Percentiles rank a stretch among this genome's conserved stretches.
Evolutionary conservation across 768 basidiomycete species (phyloP).

Genomic region (Lactarius deliciosus): DNA sequence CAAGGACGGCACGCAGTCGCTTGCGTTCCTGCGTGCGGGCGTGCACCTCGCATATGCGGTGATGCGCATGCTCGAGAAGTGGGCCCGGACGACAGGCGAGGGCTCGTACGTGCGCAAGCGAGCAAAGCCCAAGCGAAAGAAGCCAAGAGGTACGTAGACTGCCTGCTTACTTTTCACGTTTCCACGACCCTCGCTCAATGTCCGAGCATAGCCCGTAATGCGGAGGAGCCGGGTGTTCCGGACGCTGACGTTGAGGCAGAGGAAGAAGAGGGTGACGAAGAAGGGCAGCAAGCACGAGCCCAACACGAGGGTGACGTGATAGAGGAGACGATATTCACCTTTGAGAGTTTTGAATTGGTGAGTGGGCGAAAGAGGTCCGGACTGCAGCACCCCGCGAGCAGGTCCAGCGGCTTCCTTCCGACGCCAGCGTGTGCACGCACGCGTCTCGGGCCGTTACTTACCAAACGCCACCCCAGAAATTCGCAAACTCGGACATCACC

Average conservation of each 20-base stretch:
- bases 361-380: constrained; percentile 30
- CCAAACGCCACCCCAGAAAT: constrained; percentile 57
- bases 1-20: constrained; percentile 73
- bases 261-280: constrained; percentile 55
- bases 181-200: constrained; percentile 1
- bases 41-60: constrained; percentile 82
- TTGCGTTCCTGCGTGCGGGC: constrained; percentile 84
- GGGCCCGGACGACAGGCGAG: constrained; percentile 66
- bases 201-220: constrained; percentile 19
- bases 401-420: not conserved
- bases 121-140: constrained; percentile 51
- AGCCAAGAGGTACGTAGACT: constrained; percentile 33
- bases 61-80: constrained; percentile 87
- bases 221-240: constrained; percentile 49
- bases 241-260: constrained; percentile 71
- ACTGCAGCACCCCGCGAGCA: not conserved
- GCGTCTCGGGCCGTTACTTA: constrained; percentile 23
- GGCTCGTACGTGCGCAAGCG: constrained; percentile 71
- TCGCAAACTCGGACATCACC: constrained; percentile 83
- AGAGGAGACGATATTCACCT: constrained; percentile 86
- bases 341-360: constrained; percentile 89
- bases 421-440: constrained; percentile 15
- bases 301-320: constrained; percentile 52
- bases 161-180: constrained; percentile 1
- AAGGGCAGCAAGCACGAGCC: constrained; percentile 46